Evolutionary conservation across 257 asterid genomes (phyloP).

Genomic region (Datura wrightii): DNA sequence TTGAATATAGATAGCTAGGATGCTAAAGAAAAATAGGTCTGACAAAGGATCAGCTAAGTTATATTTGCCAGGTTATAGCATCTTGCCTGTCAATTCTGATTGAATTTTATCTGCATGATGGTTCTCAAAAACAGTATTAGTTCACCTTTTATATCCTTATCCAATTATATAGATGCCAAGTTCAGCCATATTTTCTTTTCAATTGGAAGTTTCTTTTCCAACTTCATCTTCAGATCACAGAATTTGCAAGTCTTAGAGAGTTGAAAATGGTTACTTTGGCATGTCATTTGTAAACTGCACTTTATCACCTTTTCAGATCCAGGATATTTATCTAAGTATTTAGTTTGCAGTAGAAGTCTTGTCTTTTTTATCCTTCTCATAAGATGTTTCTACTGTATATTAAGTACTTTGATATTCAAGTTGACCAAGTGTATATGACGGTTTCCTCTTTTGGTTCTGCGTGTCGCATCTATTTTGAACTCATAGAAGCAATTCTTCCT

Average conservation of each 20-base stretch:
- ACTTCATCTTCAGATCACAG: background rate
- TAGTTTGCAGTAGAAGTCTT: background rate
- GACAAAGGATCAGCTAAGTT: background rate
- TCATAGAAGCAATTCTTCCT: constrained; percentile 22
- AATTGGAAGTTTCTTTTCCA: background rate
- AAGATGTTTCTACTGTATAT: background rate
- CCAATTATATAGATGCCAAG: background rate
- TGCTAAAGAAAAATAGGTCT: background rate
- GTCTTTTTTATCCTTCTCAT: background rate
- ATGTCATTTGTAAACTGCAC: background rate
- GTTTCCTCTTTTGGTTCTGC: background rate
- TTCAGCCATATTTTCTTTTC: background rate
- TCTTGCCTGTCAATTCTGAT: background rate
- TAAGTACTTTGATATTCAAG: background rate
- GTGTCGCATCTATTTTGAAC: background rate
- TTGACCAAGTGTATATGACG: background rate
- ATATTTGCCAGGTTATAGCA: background rate
- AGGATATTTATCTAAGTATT: background rate
- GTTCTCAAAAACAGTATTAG: background rate
- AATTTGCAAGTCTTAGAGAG: background rate
- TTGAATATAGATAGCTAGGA: background rate
- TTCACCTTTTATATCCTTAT: background rate
- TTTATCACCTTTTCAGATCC: constrained; percentile 5
- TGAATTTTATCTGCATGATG: background rate
- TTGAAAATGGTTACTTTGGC: background rate